Percentiles rank a stretch among this genome's conserved stretches.
phyloP scores from a whole-genome alignment of 768 basidiomycete species.

The Hygrophoropsis aurantiaca region DNA sequence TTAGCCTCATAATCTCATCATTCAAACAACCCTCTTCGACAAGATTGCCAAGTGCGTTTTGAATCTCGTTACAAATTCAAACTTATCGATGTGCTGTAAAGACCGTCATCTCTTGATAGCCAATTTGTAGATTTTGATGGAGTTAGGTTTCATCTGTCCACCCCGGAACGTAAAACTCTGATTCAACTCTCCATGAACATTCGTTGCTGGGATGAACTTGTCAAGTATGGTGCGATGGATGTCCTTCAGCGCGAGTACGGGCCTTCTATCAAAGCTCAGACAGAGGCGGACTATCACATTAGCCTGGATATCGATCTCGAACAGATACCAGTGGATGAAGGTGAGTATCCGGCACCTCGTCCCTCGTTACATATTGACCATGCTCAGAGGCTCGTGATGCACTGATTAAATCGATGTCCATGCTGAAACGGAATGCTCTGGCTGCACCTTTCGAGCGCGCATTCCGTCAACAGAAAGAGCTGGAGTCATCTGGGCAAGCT shows the following conservation, averaged over 20 bases:
- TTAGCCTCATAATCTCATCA: constrained; percentile 90
- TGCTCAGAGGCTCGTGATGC: constrained; percentile 71
- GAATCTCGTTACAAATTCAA: constrained; percentile 4
- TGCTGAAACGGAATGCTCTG: constrained; percentile 90
- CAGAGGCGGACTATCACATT: constrained; percentile 89
- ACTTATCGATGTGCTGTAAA: constrained; percentile 34
- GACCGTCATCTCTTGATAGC: constrained; percentile 89
- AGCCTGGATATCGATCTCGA: constrained; percentile 87
- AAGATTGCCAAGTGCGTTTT: constrained; percentile 77
- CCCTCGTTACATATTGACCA: constrained; percentile 8
- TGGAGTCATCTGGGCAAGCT: constrained; percentile 69
- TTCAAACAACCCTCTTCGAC: constrained; percentile 84
- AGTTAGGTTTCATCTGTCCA: constrained; percentile 91
- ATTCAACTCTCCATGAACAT: constrained; percentile 94
- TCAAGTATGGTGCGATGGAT: constrained; percentile 80
- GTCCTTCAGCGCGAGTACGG: constrained; percentile 85
- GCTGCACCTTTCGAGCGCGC: constrained; percentile 93
- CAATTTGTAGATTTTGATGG: constrained; percentile 98
- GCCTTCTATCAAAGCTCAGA: constrained; percentile 56
- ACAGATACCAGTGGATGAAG: constrained; percentile 74
- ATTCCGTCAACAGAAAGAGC: constrained; percentile 76
- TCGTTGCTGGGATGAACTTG: constrained; percentile 94
- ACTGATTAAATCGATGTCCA: constrained; percentile 77
- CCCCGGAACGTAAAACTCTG: constrained; percentile 78
- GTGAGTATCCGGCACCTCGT: constrained; percentile 41